Base-by-base conservation (phyloP, 495 filamentous ascomycete species). In the Tirmania nivea region DNA sequence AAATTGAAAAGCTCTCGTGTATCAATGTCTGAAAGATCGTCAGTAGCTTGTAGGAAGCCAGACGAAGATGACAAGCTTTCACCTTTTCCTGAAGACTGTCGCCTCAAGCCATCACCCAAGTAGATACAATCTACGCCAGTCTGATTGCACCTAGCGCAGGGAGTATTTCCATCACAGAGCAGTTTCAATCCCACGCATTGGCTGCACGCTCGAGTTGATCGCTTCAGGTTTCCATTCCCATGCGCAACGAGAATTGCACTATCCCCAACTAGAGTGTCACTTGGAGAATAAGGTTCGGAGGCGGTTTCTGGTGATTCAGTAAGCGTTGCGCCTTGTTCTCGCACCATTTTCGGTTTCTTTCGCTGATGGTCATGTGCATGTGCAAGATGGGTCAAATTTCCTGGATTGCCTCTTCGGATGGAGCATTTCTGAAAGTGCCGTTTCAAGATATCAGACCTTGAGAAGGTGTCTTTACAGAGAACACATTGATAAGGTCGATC, bases 381-480 rank as follows among this genome's bases (percentile, higher is more conserved):
- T 53, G 86, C 86, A 62, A 97, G 69, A 74, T 97, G 89, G 60
- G 79, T 90, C 54, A 80, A 83, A 54, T 86, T 87, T 20, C 83
- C 92, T 25, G 89, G 89, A 70, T 95, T 95, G 48, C 90, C 90
- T 58, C 90, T 79, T 58, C 90, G 78, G 52, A 94, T 80, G 34
- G 89, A 94, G 69, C 90, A 97, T 69, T 97, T 97, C 65, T 93
- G 85, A 67, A 97, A 97, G 68, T 97, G 90, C 55, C 90, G 82
- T 71, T 97, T 97, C 65, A 97, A 70, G 58, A 97, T 97, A 67
- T 97, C 90, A 71, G 85, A 93, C 64, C 90, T 80, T 25, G 88
- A 94, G 70, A 97, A 97, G n/a, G 85, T 95, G 68, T 97, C 90
- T 66, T 87, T 83, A 71, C 90, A 97, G 47, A 97, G 75, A 56